Evolutionary conservation across 805 yeast species (phyloP).

Genomic region (Jamesozyma lodderae): DNA sequence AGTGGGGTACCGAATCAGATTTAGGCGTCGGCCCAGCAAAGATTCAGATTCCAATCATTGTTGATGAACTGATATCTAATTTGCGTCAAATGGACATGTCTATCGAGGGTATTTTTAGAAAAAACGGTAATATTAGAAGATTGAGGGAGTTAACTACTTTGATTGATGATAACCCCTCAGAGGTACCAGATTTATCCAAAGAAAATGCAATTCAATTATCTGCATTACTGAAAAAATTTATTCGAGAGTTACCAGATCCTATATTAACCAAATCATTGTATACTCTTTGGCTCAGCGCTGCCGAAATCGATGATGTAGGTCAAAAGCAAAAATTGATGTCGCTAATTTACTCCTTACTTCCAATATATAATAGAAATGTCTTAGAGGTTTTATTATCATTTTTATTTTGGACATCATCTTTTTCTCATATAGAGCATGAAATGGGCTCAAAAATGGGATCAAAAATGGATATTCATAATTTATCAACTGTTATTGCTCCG

Average conservation of each 20-base stretch:
- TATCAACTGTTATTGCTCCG: conserved; percentile 94
- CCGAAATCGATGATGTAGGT: conserved; percentile 40
- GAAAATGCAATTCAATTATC: conserved; percentile 90
- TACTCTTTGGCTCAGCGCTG: conserved; percentile 69
- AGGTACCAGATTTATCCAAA: conserved; percentile 56
- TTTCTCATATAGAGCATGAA: conserved; percentile 85
- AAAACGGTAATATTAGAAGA: conserved; percentile 87
- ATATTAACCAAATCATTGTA: conserved; percentile 67
- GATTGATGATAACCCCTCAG: conserved; percentile 66
- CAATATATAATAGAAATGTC: conserved; percentile 71
- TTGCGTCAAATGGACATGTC: conserved; percentile 89
- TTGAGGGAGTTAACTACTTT: conserved; percentile 62
- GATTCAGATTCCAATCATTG: conserved; percentile 70
- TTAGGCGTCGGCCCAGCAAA: conserved; percentile 76
- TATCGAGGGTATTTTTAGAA: conserved; percentile 90
- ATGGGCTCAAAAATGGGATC: conserved; percentile 93
- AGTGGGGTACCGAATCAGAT: conserved; percentile 75
- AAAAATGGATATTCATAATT: conserved; percentile 93
- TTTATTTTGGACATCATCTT: conserved; percentile 91
- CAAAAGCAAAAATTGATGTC: conserved; percentile 44
- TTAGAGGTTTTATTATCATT: conserved; percentile 80
- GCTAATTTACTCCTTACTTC: conserved; percentile 68
- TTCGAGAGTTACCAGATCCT: conserved; percentile 90
- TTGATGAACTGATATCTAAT: conserved; percentile 79
- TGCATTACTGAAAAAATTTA: conserved; percentile 81